phyloP scores from a whole-genome alignment of 768 basidiomycete genomes.

The Leccinum subgranulosum region DNA sequence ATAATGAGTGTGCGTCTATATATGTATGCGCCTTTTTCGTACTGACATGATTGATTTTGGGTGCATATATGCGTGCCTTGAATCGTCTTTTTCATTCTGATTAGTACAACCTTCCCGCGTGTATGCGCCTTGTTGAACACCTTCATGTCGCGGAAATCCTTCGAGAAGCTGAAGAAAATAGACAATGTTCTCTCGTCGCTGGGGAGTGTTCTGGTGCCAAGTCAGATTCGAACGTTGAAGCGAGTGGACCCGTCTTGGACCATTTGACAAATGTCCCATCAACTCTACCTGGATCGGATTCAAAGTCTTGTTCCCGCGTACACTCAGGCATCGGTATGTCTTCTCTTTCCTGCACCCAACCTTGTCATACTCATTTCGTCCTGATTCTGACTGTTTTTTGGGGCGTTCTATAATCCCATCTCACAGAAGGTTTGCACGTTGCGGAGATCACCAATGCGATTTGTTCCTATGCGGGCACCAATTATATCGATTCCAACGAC shows the following conservation, averaged over 20 bases:
- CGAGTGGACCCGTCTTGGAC: too few species aligned
- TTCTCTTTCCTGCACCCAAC: not conserved
- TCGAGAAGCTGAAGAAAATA: slow-evolving; percentile 53
- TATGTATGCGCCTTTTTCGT: not conserved
- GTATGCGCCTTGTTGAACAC: slow-evolving; percentile 69
- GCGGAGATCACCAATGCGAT: slow-evolving; percentile 22
- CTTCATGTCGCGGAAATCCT: slow-evolving; percentile 70
- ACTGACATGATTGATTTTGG: slow-evolving; percentile 1
- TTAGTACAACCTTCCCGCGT: slow-evolving; percentile 73
- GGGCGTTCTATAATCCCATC: not conserved
- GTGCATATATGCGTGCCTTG: slow-evolving; percentile 13
- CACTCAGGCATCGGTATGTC: slow-evolving; percentile 5
- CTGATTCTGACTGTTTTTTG: not conserved
- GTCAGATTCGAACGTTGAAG: not conserved
- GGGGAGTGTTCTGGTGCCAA: not conserved
- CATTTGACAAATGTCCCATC: not conserved
- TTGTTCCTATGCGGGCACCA: slow-evolving; percentile 12
- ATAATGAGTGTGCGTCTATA: slow-evolving; percentile 56
- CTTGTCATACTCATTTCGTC: not conserved
- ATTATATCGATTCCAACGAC: slow-evolving; percentile 18
- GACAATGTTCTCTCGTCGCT: slow-evolving; percentile 43
- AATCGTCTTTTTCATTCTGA: not conserved
- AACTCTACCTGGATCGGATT: not conserved
- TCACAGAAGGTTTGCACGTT: slow-evolving; percentile 19
- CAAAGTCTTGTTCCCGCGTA: not conserved